Conservation (phyloP, 805 yeast genomes). For the Metschnikowia orientalis region DNA sequence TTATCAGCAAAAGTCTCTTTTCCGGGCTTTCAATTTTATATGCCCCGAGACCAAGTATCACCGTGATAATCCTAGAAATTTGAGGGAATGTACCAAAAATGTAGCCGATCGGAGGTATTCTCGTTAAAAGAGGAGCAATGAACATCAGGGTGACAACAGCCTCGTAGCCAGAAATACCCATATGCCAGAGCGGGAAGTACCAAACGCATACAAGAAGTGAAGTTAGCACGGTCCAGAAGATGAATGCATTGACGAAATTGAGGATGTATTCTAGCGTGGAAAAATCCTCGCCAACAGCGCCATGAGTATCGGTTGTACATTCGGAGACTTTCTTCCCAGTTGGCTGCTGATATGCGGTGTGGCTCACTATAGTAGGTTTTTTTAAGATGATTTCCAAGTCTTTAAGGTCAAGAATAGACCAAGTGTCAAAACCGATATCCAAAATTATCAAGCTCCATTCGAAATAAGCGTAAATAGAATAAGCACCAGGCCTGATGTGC, state of each 20-base stretch:
- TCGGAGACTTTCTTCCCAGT: slow-evolving; percentile 5
- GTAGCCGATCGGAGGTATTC: slow-evolving; percentile 31
- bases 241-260: slow-evolving; percentile 59
- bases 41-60: slow-evolving; percentile 69
- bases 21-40: slow-evolving; percentile 67
- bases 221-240: slow-evolving; percentile 83
- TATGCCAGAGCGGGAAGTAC: slow-evolving; percentile 97
- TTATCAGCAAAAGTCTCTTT: slow-evolving; percentile 57
- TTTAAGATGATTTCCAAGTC: slow-evolving; percentile 45
- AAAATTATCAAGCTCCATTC: slow-evolving; percentile 88
- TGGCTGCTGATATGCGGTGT: neutral
- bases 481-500: slow-evolving; percentile 85
- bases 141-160: slow-evolving; percentile 53
- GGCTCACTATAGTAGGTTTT: neutral
- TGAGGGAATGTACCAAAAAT: slow-evolving; percentile 43
- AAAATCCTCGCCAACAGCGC: slow-evolving; percentile 25
- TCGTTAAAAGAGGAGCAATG: slow-evolving; percentile 55
- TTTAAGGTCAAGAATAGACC: slow-evolving; percentile 67
- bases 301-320: neutral
- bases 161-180: slow-evolving; percentile 97
- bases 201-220: slow-evolving; percentile 83
- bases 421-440: slow-evolving; percentile 82
- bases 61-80: slow-evolving; percentile 50
- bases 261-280: slow-evolving; percentile 35
- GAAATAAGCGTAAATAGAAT: slow-evolving; percentile 87